A percentile compares a stretch with the other conserved stretches of the same genome.
phyloP scores from a whole-genome alignment of 2,329 filamentous ascomycete species.

The Daldinia sp. region DNA sequence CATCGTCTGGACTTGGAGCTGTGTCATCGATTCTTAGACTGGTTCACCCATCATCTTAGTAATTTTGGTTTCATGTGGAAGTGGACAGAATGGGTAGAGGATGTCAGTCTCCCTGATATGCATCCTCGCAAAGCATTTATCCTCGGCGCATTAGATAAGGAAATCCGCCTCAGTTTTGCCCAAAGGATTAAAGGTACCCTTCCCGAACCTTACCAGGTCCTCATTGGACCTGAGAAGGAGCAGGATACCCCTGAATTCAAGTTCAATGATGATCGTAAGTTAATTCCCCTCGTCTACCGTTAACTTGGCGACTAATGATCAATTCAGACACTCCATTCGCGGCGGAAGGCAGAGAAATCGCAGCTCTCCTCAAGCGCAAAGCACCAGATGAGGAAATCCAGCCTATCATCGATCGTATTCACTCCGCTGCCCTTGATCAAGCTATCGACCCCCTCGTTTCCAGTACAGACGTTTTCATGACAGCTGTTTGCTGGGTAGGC shows the following conservation, averaged over 20 bases:
- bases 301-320: constrained; percentile 15
- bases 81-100: constrained; percentile 95
- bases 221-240: constrained; percentile 89
- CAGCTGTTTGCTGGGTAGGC: constrained; percentile 89
- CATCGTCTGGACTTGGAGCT: constrained; percentile 88
- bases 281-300: constrained; percentile 16
- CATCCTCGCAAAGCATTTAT: constrained; percentile 96
- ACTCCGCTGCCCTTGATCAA: constrained; percentile 75
- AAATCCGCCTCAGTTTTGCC: constrained; percentile 94
- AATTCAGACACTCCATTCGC: constrained; percentile 77
- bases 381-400: constrained; percentile 88
- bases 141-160: constrained; percentile 88
- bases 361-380: constrained; percentile 82
- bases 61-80: constrained; percentile 99
- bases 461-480: constrained; percentile 95
- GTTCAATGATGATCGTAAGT: constrained; percentile 77
- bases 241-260: constrained; percentile 97
- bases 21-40: constrained; percentile 87
- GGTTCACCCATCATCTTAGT: constrained; percentile 97
- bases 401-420: constrained; percentile 79
- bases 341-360: constrained; percentile 82
- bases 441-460: constrained; percentile 80
- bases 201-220: constrained; percentile 78
- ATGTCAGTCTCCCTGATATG: constrained; percentile 77
- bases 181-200: constrained; percentile 95